phyloP scores from a whole-genome alignment of 257 asterid species.

The Capsicum baccatum region DNA sequence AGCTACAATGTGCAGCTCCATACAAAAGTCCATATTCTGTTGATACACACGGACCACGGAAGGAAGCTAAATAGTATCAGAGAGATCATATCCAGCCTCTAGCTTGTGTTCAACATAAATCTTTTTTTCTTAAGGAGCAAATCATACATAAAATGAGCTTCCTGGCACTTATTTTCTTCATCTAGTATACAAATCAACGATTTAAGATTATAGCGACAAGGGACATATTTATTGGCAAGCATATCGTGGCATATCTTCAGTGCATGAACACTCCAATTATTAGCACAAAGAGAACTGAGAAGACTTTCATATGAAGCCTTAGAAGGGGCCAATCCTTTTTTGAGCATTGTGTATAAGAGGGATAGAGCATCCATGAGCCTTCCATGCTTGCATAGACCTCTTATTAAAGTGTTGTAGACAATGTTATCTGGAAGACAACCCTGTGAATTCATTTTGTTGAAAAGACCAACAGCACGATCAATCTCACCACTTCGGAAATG shows the following conservation, averaged over 20 bases:
- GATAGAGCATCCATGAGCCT: slow-evolving; percentile 59
- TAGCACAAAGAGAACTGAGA: slow-evolving; percentile 51
- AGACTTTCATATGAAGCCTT: slow-evolving; percentile 54
- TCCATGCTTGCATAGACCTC: slow-evolving; percentile 57
- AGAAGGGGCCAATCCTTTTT: slow-evolving; percentile 62
- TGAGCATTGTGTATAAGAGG: slow-evolving; percentile 52
- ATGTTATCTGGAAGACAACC: slow-evolving; percentile 52
- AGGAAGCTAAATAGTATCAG: slow-evolving; percentile 13
- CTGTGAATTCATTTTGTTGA: slow-evolving; percentile 56
- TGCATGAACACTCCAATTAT: slow-evolving; percentile 45
- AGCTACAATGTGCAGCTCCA: slow-evolving; percentile 14
- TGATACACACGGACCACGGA: slow-evolving; percentile 14
- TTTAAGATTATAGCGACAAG: slow-evolving; percentile 48
- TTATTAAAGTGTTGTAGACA: slow-evolving; percentile 50
- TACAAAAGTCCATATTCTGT: neutral
- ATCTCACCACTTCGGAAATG: slow-evolving; percentile 52
- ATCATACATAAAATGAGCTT: slow-evolving; percentile 38
- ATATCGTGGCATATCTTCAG: slow-evolving; percentile 60
- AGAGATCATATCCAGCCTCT: slow-evolving; percentile 22
- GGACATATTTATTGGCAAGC: slow-evolving; percentile 50
- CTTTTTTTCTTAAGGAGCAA: slow-evolving; percentile 36
- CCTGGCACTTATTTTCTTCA: slow-evolving; percentile 41
- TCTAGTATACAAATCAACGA: slow-evolving; percentile 42
- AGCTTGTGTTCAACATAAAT: slow-evolving; percentile 1
- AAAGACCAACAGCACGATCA: slow-evolving; percentile 53